Percentiles rank a stretch among this genome's conserved stretches.
phyloP scores from a whole-genome alignment of 2,329 filamentous ascomycete species.

The Didymella lethalis region DNA sequence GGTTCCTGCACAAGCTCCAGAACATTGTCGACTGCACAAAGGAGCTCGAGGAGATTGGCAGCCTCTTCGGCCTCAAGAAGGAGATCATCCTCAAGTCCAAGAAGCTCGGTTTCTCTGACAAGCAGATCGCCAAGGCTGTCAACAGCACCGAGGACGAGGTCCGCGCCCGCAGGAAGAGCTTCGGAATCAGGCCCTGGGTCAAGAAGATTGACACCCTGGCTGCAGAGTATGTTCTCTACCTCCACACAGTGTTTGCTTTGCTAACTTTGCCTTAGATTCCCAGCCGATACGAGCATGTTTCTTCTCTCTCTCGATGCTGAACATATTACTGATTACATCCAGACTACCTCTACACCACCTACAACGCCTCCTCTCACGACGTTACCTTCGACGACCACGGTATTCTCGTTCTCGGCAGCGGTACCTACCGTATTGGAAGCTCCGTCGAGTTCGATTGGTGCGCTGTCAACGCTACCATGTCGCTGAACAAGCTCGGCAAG shows the following conservation, averaged over 20 bases:
- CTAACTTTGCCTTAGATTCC: slow-evolving; percentile 51
- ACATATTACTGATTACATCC: background rate
- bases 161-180: slow-evolving; percentile 80
- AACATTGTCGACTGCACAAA: slow-evolving; percentile 93
- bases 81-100: slow-evolving; percentile 90
- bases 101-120: slow-evolving; percentile 97
- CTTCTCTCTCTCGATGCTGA: too few species aligned
- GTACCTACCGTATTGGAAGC: slow-evolving; percentile 96
- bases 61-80: slow-evolving; percentile 83
- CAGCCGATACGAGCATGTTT: slow-evolving; percentile 69
- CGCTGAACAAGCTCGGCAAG: slow-evolving; percentile 84
- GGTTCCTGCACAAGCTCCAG: slow-evolving; percentile 98
- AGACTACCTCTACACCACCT: slow-evolving; percentile 81
- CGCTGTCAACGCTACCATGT: slow-evolving; percentile 86
- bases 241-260: too few species aligned
- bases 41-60: slow-evolving; percentile 84
- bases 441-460: slow-evolving; percentile 99
- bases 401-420: slow-evolving; percentile 86
- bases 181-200: slow-evolving; percentile 92
- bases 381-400: slow-evolving; percentile 93
- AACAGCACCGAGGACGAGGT: slow-evolving; percentile 89
- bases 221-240: slow-evolving; percentile 65
- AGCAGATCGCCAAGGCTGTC: slow-evolving; percentile 88
- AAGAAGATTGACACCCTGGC: slow-evolving; percentile 99
- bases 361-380: slow-evolving; percentile 94